Evolutionary conservation across 75 land plant species (phyloP), one percentile per base, ranked within the genome.

Genomic region (Picea sitchensis): DNA sequence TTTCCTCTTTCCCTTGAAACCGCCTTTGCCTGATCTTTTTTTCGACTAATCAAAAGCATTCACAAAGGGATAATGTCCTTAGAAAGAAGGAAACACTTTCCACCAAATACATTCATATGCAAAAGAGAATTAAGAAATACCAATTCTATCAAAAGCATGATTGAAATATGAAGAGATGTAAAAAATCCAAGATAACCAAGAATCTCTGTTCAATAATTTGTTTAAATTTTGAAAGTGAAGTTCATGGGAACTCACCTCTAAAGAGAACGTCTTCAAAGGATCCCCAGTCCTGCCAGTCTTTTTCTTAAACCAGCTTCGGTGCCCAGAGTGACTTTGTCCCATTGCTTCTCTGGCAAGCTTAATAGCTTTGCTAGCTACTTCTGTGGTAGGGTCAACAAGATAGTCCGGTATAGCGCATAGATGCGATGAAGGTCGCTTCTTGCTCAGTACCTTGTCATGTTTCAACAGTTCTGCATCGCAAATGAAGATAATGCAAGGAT

Each of bases 361-460:
- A 14, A 95, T 79, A 36, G 92, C 88, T 80, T 93, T 93, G 80
- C 98, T 90, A 11, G 95, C 95, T 61, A 94, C 94, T 54, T 90
- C 87, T 20, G 96, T 91, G 15, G 86, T 79, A 31, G 92, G 86
- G 80, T 96, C 98, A 36, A 94, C 80, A 72, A 96, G 80, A 83
- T 96, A 96, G 20, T 95, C 99, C 9, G 99, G 99, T 2, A 96
- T 85, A 65, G 86, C 80, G 26, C 85, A 81, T 34, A 96, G 82
- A 80, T 96, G 99, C 26, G 87, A 38, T 26, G 98, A 86, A 44
- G 94, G 89, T 59, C 86, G 87, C 77, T 89, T 87, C 90, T 92
- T 96, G 82, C 98, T 93, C 77, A 96, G 80, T 14, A 82, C 82
- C 83, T 95, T 94, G 87, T 96, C 99, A 84, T 96, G 99, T 81